Percentiles rank a stretch among this genome's conserved stretches.
phyloP scores from a whole-genome alignment of 2,329 filamentous ascomycete genomes.

The Aspergillus uvarum region DNA sequence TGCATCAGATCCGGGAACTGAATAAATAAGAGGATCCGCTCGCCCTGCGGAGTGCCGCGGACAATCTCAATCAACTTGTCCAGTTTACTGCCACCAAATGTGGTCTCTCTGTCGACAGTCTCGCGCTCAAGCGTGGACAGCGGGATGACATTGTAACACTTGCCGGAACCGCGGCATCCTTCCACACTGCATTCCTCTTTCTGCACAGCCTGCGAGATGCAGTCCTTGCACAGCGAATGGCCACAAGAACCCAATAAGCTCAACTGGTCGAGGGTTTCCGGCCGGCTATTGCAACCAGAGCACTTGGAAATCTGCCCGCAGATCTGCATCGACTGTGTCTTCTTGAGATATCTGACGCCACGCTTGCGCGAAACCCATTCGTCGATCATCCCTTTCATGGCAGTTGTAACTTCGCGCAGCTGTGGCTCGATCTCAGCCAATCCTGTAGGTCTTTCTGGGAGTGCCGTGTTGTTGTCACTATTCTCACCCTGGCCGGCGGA shows the following conservation, averaged over 20 bases:
- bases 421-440: slow-evolving; percentile 17
- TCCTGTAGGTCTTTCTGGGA: slow-evolving; percentile 16
- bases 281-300: slow-evolving; percentile 32
- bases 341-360: slow-evolving; percentile 26
- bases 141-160: slow-evolving; percentile 43
- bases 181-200: slow-evolving; percentile 40
- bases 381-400: slow-evolving; percentile 20
- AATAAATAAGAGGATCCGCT: slow-evolving; percentile 58
- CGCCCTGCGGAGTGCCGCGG: slow-evolving; percentile 37
- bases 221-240: slow-evolving; percentile 51
- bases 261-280: slow-evolving; percentile 30
- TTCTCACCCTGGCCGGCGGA: background rate
- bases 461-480: background rate
- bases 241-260: slow-evolving; percentile 52
- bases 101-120: slow-evolving; percentile 19
- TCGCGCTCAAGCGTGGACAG: slow-evolving; percentile 37
- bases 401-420: slow-evolving; percentile 21
- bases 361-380: slow-evolving; percentile 24
- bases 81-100: slow-evolving; percentile 50
- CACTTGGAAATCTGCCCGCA: slow-evolving; percentile 24
- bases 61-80: slow-evolving; percentile 49
- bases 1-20: slow-evolving; percentile 51
- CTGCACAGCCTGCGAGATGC: slow-evolving; percentile 27
- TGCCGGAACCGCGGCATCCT: slow-evolving; percentile 43
- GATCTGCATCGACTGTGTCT: slow-evolving; percentile 23